Base-by-base conservation (phyloP, 352 stramenopile genomes). In the Globisporangium nagaii region DNA sequence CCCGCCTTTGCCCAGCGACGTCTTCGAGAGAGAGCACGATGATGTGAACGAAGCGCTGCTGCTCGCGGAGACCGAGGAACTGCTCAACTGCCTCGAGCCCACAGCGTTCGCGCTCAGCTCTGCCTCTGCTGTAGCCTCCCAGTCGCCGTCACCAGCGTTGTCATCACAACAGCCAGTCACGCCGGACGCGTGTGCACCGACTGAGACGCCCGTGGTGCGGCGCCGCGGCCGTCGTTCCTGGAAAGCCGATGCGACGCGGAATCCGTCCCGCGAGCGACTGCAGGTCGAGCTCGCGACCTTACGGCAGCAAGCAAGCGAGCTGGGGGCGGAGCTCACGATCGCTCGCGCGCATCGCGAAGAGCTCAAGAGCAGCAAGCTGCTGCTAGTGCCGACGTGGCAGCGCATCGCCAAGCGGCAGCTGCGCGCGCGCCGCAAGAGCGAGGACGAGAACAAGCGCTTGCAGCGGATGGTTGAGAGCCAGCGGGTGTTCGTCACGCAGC, bases 361-460 rank as follows among this genome's bases (percentile, higher is more conserved):
- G 30, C 28, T 60, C 2, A 19, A 47, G 17, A 43, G 30, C 12
- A 53, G 40, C 32, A 60, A 53, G 15, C 20, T 49, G 13, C 40
- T 60, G 15, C 25, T 52, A 28, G 11, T 60, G 11, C 53, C 43
- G 1, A 39, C 48, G 10, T 62, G 55, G 55, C 13, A 46, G 22
- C 47, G 31, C 55, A 62, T 62, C 40, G 37, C 55, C 0, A 36
- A 62, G 37, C 55, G 47, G 4, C 55, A 62, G 30, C 46, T 51
- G 15, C 30, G 37, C 20, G 19, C 37, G 24, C 37, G 55, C 24
- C 11, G 12, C 15, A 27, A 42, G 6, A 40, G 34, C 0, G 45
- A 56, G 20, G 37, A 46, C 2, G 55, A 62, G 55, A 62, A 62
- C 40, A 11, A 15, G 28, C 36, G 46, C 0, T 22, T 56, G 8